Percentiles rank a stretch among this genome's conserved stretches.
phyloP scores from a whole-genome alignment of 345 rosid genomes.

The Luvunga scandens region DNA sequence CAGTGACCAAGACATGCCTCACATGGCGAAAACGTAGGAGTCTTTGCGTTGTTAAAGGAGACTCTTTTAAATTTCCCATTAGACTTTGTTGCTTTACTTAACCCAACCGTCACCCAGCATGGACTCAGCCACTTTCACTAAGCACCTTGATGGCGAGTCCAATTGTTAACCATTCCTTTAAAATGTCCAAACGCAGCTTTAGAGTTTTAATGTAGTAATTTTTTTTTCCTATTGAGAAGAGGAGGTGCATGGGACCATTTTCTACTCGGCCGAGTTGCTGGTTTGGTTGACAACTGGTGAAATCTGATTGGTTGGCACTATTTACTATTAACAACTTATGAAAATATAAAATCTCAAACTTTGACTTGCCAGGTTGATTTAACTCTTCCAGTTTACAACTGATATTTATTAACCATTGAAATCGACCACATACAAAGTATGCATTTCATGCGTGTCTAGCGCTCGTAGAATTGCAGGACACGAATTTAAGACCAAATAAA shows the following conservation, averaged over 20 bases:
- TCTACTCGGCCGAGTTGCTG: not conserved
- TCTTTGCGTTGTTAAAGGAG: conserved; percentile 33
- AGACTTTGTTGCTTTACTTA: conserved; percentile 12
- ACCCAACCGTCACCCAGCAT: not conserved
- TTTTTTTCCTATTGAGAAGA: too few species aligned
- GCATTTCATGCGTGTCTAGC: not conserved
- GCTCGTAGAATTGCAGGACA: too few species aligned
- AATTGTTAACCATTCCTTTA: too few species aligned
- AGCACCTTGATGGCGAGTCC: too few species aligned
- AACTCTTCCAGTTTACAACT: conserved; percentile 2
- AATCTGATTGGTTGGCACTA: conserved; percentile 1
- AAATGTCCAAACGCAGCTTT: too few species aligned
- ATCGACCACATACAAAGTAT: not conserved
- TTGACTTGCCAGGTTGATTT: conserved; percentile 8
- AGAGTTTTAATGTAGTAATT: too few species aligned
- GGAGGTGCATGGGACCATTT: conserved; percentile 1
- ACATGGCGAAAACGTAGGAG: conserved; percentile 50
- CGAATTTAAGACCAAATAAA: too few species aligned
- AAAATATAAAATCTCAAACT: conserved; percentile 3
- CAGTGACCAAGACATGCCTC: conserved; percentile 50
- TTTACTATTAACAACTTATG: not conserved
- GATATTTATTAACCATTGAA: not conserved
- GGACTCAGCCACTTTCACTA: not conserved
- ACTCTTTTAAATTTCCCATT: conserved; percentile 18
- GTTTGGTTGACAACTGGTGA: conserved; percentile 16